Evolutionary conservation across 176 grass and related monocot genomes (phyloP), one percentile per base, ranked within the genome.

Genomic region (Avena eriantha): DNA sequence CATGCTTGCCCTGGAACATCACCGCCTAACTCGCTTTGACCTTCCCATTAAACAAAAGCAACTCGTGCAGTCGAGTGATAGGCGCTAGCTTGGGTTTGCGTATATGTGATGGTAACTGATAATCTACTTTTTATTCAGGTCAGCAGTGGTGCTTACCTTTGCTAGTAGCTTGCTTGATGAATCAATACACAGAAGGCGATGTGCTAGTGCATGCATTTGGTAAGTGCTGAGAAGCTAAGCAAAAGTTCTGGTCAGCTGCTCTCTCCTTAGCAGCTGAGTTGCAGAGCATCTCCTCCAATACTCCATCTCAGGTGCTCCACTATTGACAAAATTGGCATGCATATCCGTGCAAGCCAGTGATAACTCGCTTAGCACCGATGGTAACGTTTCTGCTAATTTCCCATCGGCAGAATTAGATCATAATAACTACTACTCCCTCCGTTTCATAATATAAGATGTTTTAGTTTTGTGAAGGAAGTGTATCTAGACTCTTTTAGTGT

Each of bases 1-100:
- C 36, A 15, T 16, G 58, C 43, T 9, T 71, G 64, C 55, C 73
- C 43, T 74, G 76, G 67, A 18, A 51, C 75, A 47, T 69, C 16
- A 58, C 21, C 29, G 69, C 85, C 85, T 61, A 87, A 83, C 80
- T 83, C 45, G 10, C 7, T 29, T 65, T 73, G 79, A 86, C 84
- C 35, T 46, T 29, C 36, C 14, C 16, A 47, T 0, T 8, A 64
- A 53, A 12, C 16, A 50, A 53, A 22, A 31, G 31, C 54, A 64
- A 43, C 24, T 77, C 60, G 7, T 75, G 51, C 41, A 31, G 63
- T 78, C 88, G 49, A 82, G 56, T 39, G 24, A 77, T 36, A 77
- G 31, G 45, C 21, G 59, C 71, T n/a, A 10, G 59, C 34, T 18
- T n/a, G 82, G 41, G 51, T 58, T 87, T 84, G 75, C 80, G 85